phyloP scores from a whole-genome alignment of 75 land plant genomes.

The Pinus tabuliformis region DNA sequence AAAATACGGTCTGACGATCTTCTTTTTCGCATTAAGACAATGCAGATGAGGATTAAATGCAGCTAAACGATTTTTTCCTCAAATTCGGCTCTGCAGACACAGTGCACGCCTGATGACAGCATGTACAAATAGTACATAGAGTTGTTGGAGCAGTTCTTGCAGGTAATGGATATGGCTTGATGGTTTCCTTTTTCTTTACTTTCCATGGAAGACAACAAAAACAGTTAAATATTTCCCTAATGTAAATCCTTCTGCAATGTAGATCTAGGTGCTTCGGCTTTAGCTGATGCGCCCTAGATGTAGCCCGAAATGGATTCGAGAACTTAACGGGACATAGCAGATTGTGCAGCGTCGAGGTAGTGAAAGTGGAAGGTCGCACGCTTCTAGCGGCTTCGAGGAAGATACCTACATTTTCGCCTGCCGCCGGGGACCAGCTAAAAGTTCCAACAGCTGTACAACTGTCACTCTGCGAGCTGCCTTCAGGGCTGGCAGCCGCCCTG shows the following conservation, averaged over 20 bases:
- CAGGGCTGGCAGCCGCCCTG: too few species aligned
- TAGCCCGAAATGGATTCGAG: not conserved
- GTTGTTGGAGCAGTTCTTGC: not conserved
- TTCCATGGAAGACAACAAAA: not conserved
- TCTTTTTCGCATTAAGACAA: not conserved
- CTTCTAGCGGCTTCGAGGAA: not conserved
- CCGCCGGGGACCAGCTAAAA: not conserved
- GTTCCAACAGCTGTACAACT: not conserved
- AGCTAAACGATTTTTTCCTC: not conserved
- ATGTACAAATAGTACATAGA: conserved; percentile 1
- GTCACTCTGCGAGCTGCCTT: too few species aligned
- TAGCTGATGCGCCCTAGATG: not conserved
- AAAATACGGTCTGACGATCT: too few species aligned
- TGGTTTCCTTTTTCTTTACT: not conserved
- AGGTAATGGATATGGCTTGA: too few species aligned
- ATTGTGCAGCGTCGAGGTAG: conserved; percentile 2
- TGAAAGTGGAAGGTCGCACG: not conserved
- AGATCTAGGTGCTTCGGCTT: not conserved
- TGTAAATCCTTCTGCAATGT: not conserved
- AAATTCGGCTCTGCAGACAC: not conserved
- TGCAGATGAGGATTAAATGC: not conserved
- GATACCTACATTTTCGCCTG: not conserved
- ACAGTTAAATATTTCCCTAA: not conserved
- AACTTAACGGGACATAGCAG: not conserved
- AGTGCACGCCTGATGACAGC: not conserved